Evolutionary conservation across 495 filamentous ascomycete genomes (phyloP).

Genomic region (Hypoxylon trugodes): DNA sequence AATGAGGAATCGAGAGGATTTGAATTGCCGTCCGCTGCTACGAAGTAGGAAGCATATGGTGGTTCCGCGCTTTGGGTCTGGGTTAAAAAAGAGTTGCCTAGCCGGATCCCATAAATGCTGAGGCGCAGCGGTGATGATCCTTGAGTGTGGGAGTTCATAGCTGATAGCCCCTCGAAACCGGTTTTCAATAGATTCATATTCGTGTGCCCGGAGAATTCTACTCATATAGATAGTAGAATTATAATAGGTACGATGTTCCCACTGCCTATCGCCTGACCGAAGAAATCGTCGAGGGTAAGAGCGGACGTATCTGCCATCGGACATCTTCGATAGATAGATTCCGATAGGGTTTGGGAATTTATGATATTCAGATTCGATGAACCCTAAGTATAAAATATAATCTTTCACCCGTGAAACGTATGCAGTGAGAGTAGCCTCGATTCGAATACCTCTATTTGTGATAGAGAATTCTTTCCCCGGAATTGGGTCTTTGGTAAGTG

Average conservation of each 20-base stretch:
- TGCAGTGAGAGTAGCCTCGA: not conserved
- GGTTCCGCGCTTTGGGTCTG: too few species aligned
- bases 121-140: not conserved
- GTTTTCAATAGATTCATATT: not conserved
- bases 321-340: not conserved
- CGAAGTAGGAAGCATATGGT: too few species aligned
- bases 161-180: not conserved
- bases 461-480: not conserved
- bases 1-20: too few species aligned
- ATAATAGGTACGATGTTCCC: too few species aligned
- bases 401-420: not conserved
- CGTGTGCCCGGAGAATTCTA: not conserved
- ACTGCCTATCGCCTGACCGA: too few species aligned
- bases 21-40: too few species aligned
- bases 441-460: not conserved
- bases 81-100: not conserved
- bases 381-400: not conserved
- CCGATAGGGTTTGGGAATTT: too few species aligned
- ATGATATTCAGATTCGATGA: too few species aligned
- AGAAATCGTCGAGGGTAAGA: too few species aligned
- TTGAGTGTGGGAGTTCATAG: not conserved
- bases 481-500: not conserved
- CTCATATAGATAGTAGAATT: not conserved
- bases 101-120: slow-evolving; percentile 1
- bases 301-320: not conserved